Evolutionary conservation across 2,329 filamentous ascomycete genomes (phyloP), one percentile per base, ranked within the genome.

Genomic region (Chaetothyriales sp.): DNA sequence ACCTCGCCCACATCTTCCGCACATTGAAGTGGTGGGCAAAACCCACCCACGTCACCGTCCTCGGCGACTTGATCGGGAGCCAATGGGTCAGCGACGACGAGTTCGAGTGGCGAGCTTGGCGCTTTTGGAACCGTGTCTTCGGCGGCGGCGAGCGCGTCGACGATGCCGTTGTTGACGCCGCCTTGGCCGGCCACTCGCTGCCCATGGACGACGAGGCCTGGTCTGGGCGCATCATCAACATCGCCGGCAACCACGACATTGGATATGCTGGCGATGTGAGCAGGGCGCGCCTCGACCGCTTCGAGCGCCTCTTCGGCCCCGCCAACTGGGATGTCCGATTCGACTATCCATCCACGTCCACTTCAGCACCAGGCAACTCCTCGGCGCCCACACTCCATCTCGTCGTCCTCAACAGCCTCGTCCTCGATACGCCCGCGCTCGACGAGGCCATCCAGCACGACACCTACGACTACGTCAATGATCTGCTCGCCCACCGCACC

Each of bases 161-260:
- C 10, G 73, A 76, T 51, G 57, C 67, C n/a, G 61, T 70, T 20
- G 70, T 66, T 0, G 56, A 64, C 33, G 60, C 63, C 47, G 51
- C 58, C 9, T 51, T 58, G 59, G 25, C 64, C 43, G 75, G 80
- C 61, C 70, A 73, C 1, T 59, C 79, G 5, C 65, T 75, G 0
- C 76, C 76, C 2, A 67, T 74, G 19, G 54, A 58, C 13, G 67
- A 67, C 19, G 51, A 55, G 7, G 67, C 68, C 2, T 97, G 92
- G 92, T 69, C 74, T n/a, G 76, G 73, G 43, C 78, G 85, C 51
- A 75, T 95, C 57, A 88, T 98, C 65, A 94, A 95, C 60, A 80
- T 97, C 22, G 89, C 82, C 0, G 92, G 92, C 1, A 98, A 98
- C 64, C 92, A 98, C 65, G 92, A 98, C 66, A 83, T 98, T 63